Evolutionary conservation across 768 basidiomycete species (phyloP), one percentile per base, ranked within the genome.

Genomic region (Lentinula guzmanii): DNA sequence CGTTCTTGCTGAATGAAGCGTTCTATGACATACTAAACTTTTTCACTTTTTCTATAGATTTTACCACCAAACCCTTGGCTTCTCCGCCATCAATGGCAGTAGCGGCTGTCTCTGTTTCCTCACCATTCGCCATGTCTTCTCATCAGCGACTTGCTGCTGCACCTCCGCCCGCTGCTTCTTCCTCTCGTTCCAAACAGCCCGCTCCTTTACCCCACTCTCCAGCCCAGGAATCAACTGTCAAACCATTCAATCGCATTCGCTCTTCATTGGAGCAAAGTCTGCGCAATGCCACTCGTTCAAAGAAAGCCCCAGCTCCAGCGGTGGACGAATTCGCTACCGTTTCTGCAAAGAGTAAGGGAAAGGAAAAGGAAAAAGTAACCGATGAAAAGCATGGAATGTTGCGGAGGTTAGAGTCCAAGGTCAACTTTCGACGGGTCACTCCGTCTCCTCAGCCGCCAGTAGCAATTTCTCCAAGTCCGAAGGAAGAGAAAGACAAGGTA

Each of bases 211-310:
- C 76, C 50, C 65, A 74, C 62, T 65, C 70, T 63, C 61, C 70
- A 62, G 51, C 69, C 61, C 65, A 67, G 34, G 79, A 80, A 54
- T 70, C 79, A 16, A 69, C 75, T 0, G 76, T 81, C 43, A 84
- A 78, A 67, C 77, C 86, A 5, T 85, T 90, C 68, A 82, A 81
- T 67, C 83, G 86, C 45, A 72, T 90, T 61, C 84, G 85, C 60
- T 83, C 86, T 2, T 83, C 86, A 5, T 72, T 91, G 24, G 87
- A 87, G 67, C 85, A 89, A 64, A 85, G 82, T 66, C 64, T 90
- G 42, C 82, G 86, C 54, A 80, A 82, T 11, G 86, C 86, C 56
- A 86, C 86, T 10, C 79, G 85, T 58, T 82, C 85, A 39, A 84
- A 76, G 74, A 71, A 69, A 21, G 80, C 79, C 65, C 52, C 71